Evolutionary conservation across 805 yeast species (phyloP), one percentile per base, ranked within the genome.

Genomic region (Tetrapisispora taiwanensis): DNA sequence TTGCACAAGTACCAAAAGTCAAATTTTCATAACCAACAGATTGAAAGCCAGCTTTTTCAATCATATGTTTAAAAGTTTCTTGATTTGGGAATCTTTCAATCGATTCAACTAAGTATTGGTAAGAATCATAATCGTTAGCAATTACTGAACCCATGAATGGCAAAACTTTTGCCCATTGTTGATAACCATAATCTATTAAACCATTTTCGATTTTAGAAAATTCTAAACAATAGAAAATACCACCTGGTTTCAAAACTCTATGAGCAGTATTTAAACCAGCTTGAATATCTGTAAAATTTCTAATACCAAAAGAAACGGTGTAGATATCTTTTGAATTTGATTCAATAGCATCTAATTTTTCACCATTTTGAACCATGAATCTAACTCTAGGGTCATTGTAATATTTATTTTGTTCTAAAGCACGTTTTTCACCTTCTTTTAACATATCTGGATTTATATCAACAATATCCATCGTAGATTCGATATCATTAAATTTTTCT

Each of bases 361-460:
- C 96, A 49, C 97, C 98, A 56, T 92, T 89, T 66, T 90, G 97
- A 36, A 84, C 95, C 48, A 86, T 54, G 60, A 90, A 92, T 40
- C 71, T 68, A 38, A 92, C 81, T 53, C 98, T 73, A 18, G 70
- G 64, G 41, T 67, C 69, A 33, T 64, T 62, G 46, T 52, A 62
- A 50, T 78, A 74, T 46, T 81, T 81, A 49, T 78, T 75, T 42
- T 76, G 79, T 12, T 71, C 66, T 52, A 74, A 60, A 45, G 79
- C 81, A 60, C 98, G 76, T 56, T 78, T 74, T 54, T 82, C 82
- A 46, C 98, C 98, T 69, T 92, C 98, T 37, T 73, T 76, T 56
- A 92, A 74, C 98, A 92, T 92, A 62, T 92, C 97, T 4, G 95
- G 79, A 62, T 92, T 92, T 66, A 92, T 92, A 65, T 92, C 98